Conservation (phyloP, 257 asterid genomes). For the Linderniella brevidens region DNA sequence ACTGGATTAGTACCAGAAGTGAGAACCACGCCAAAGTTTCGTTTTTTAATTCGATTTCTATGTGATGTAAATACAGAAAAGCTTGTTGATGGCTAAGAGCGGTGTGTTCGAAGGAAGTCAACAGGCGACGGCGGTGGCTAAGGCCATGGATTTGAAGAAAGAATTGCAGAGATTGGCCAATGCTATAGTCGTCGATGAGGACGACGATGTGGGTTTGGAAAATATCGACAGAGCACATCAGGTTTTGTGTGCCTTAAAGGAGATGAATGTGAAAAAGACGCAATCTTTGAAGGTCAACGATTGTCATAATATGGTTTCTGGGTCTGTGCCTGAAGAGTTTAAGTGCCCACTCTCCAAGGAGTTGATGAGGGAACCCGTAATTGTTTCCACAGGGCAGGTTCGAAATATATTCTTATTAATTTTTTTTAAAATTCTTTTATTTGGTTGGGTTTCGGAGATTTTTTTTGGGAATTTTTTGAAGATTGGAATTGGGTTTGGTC, state of each 20-base stretch:
- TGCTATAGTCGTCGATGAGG: slow-evolving; percentile 25
- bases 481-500: background rate
- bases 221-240: slow-evolving; percentile 46
- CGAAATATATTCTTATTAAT: too few relatives aligned
- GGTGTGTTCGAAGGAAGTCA: slow-evolving; percentile 36
- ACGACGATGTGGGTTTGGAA: slow-evolving; percentile 31
- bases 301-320: slow-evolving; percentile 5
- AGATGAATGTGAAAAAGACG: slow-evolving; percentile 25
- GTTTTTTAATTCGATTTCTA: too few relatives aligned
- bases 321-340: slow-evolving; percentile 48
- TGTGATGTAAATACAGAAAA: too few relatives aligned
- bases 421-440: background rate
- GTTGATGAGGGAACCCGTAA: slow-evolving; percentile 77
- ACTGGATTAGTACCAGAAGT: too few relatives aligned
- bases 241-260: slow-evolving; percentile 30
- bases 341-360: slow-evolving; percentile 66
- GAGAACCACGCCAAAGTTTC: too few relatives aligned
- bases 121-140: slow-evolving; percentile 21
- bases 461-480: background rate
- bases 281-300: slow-evolving; percentile 8
- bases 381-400: slow-evolving; percentile 86
- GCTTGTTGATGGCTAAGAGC: slow-evolving; percentile 46
- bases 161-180: slow-evolving; percentile 49
- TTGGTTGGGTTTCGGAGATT: background rate
- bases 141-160: slow-evolving; percentile 37